A percentile compares a stretch with the other conserved stretches of the same genome.
Conservation (phyloP, 1,139 yeast genomes). For the Pichia sp. region DNA sequence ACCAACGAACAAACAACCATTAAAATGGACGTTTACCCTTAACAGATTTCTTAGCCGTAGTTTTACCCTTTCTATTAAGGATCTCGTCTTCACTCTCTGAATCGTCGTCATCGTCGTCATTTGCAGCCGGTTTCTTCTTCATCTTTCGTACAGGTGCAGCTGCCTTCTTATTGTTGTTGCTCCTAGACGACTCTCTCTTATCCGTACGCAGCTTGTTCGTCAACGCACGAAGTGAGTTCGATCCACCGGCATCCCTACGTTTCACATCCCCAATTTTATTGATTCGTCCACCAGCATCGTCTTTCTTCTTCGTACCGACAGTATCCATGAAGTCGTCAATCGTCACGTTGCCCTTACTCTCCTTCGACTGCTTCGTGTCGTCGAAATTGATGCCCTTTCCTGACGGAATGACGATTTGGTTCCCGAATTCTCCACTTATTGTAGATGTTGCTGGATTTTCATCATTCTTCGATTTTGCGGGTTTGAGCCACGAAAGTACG, state of each 20-base stretch:
- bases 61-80: constrained; percentile 20
- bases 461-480: constrained; percentile 11
- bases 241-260: constrained; percentile 14
- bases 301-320: background rate
- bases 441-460: background rate
- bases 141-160: constrained; percentile 1
- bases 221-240: constrained; percentile 42
- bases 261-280: constrained; percentile 18
- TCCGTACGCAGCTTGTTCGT: constrained; percentile 44
- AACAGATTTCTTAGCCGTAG: background rate
- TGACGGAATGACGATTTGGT: constrained; percentile 45
- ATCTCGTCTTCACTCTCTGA: constrained; percentile 25
- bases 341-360: constrained; percentile 2
- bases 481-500: constrained; percentile 45
- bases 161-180: background rate
- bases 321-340: constrained; percentile 16
- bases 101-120: constrained; percentile 5
- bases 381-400: constrained; percentile 41
- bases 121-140: constrained; percentile 5
- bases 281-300: constrained; percentile 1
- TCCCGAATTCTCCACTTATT: constrained; percentile 16
- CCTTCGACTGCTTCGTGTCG: constrained; percentile 13
- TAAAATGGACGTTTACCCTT: constrained; percentile 28
- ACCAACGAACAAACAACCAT: no score
- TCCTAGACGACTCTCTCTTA: constrained; percentile 18